Evolutionary conservation across 2,329 filamentous ascomycete genomes (phyloP).

Genomic region (Microascus cirrosus): DNA sequence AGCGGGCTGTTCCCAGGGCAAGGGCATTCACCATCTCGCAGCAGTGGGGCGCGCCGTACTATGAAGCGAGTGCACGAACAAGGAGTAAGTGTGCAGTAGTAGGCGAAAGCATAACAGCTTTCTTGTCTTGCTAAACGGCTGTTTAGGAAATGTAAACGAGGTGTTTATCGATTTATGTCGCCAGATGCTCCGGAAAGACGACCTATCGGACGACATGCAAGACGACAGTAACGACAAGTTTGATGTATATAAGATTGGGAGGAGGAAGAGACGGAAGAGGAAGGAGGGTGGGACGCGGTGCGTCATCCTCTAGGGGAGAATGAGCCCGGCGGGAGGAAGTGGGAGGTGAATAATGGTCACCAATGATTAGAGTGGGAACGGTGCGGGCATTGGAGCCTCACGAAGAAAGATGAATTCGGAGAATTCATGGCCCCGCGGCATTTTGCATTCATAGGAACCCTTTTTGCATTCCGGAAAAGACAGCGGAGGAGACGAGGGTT

Average conservation of each 20-base stretch:
- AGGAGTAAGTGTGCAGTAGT: slow-evolving; percentile 39
- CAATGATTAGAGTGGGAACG: background rate
- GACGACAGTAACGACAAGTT: slow-evolving; percentile 1
- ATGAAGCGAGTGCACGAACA: slow-evolving; percentile 76
- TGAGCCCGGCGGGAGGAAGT: background rate
- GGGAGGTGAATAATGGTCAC: background rate
- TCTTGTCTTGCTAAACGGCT: background rate
- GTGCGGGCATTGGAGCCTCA: background rate
- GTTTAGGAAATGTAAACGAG: slow-evolving; percentile 73
- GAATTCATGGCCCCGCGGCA: background rate
- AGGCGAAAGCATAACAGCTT: background rate
- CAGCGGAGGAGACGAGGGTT: background rate
- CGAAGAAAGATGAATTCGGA: background rate
- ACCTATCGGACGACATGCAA: slow-evolving; percentile 22
- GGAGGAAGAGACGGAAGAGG: background rate
- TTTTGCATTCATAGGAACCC: background rate
- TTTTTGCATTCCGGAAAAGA: background rate
- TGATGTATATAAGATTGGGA: slow-evolving; percentile 1
- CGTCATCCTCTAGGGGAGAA: background rate
- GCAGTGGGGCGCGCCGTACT: slow-evolving; percentile 81
- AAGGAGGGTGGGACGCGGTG: background rate
- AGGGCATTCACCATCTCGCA: slow-evolving; percentile 79
- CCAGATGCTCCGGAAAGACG: slow-evolving; percentile 70
- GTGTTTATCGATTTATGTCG: slow-evolving; percentile 77
- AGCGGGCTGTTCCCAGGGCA: slow-evolving; percentile 65